A percentile compares a stretch with the other conserved stretches of the same genome.
Evolutionary conservation across 495 filamentous ascomycete genomes (phyloP).

Genomic region (Penicillium cinerascens): DNA sequence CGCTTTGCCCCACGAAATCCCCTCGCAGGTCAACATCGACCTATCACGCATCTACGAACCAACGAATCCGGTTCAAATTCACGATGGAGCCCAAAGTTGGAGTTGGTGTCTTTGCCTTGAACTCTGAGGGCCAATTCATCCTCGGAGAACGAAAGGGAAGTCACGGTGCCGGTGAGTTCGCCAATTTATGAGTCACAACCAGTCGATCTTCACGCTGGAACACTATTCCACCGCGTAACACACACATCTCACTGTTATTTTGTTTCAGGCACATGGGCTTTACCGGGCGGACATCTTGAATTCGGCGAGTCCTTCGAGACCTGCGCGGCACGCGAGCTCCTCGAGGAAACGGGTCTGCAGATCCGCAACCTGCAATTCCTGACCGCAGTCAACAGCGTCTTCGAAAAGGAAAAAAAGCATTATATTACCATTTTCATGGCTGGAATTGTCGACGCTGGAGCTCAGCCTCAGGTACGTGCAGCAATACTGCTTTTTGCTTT

Average conservation of each 20-base stretch:
- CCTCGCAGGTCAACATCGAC: background rate
- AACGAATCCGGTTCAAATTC: background rate
- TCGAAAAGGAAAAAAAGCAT: constrained; percentile 51
- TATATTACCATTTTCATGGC: constrained; percentile 64
- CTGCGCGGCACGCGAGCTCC: constrained; percentile 60
- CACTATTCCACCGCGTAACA: background rate
- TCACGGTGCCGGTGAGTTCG: constrained; percentile 32
- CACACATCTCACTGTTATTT: background rate
- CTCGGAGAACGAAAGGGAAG: constrained; percentile 35
- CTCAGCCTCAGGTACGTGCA: constrained; percentile 48
- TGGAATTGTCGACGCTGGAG: constrained; percentile 37
- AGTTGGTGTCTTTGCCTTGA: constrained; percentile 32
- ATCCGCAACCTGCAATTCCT: constrained; percentile 47
- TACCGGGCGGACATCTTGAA: constrained; percentile 69
- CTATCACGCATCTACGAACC: background rate
- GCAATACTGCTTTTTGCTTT: constrained; percentile 20
- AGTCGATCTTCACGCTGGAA: background rate
- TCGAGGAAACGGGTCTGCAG: constrained; percentile 63
- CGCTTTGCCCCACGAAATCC: background rate
- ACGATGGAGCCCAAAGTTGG: constrained; percentile 27
- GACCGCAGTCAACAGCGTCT: constrained; percentile 58
- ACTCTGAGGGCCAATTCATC: constrained; percentile 28
- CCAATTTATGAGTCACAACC: background rate
- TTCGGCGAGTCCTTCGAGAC: constrained; percentile 54
- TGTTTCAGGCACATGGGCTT: constrained; percentile 50